These are phyloP conservation scores for Trypanosoma grayi DNA, from an alignment of 208 protist species.

Conservation along the genomic window DNA sequence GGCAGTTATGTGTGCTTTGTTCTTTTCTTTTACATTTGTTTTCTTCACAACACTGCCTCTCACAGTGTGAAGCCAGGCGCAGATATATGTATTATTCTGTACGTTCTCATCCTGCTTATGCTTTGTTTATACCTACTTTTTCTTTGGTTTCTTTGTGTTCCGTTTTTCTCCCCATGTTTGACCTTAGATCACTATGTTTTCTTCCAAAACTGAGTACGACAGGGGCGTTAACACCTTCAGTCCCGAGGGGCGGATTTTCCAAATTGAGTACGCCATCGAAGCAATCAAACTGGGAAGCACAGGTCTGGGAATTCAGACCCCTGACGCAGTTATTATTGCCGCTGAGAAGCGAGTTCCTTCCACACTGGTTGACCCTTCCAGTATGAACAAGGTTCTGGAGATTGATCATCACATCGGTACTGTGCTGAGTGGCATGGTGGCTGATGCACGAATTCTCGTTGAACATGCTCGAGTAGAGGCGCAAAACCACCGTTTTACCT, in stretches of 20 bases:
- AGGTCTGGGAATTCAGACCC: constrained; percentile 97
- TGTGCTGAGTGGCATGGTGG: constrained; percentile 98
- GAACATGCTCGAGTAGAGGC: constrained; percentile 98
- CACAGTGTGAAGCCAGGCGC: neutral
- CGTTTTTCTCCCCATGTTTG: constrained; percentile 1
- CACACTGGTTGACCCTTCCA: constrained; percentile 95
- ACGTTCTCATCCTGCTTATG: neutral
- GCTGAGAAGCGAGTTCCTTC: constrained; percentile 99
- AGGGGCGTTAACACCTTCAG: constrained; percentile 99
- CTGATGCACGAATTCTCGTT: constrained; percentile 98
- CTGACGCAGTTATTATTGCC: constrained; percentile 98
- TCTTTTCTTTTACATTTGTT: constrained; percentile 13
- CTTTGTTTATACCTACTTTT: constrained; percentile 9
- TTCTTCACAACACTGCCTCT: constrained; percentile 2
- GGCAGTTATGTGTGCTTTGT: constrained; percentile 15
- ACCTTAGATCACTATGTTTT: constrained; percentile 63
- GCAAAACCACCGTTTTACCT: constrained; percentile 99
- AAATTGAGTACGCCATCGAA: constrained; percentile 93
- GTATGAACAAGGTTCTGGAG: constrained; percentile 98
- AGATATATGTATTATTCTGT: constrained; percentile 3
- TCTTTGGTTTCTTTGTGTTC: constrained; percentile 11
- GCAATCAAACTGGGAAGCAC: constrained; percentile 97
- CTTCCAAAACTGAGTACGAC: constrained; percentile 97
- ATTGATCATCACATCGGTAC: constrained; percentile 96
- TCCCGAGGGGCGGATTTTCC: constrained; percentile 99